Conservation (phyloP, 2,329 filamentous ascomycete species). For the Pleurostoma richardsiae region DNA sequence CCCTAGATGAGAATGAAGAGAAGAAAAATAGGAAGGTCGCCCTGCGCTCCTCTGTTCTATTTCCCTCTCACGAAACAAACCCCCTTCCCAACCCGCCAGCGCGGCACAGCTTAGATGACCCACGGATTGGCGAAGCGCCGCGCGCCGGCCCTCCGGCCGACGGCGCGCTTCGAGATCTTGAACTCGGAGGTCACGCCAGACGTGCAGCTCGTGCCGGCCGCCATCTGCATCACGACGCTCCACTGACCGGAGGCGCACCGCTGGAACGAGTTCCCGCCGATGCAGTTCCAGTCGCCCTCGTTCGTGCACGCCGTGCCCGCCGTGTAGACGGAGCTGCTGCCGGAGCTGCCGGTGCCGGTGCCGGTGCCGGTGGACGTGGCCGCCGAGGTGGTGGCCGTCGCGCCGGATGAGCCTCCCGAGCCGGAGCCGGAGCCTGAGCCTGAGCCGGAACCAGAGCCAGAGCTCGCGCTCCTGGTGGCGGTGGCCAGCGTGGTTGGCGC, state of each 20-base stretch:
- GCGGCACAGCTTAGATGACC: too few relatives aligned
- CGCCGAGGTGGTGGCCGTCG: neutral
- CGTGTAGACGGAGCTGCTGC: constrained; percentile 17
- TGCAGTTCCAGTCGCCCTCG: constrained; percentile 58
- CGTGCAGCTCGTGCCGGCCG: constrained; percentile 46
- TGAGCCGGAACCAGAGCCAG: neutral
- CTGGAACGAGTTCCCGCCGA: constrained; percentile 51
- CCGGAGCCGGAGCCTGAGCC: constrained; percentile 8
- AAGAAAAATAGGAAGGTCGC: too few relatives aligned
- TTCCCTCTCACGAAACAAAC: too few relatives aligned
- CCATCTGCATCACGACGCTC: constrained; percentile 42
- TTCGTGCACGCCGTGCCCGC: constrained; percentile 38
- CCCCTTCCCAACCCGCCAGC: too few relatives aligned
- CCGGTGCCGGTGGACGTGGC: constrained; percentile 2
- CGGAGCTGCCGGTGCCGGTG: constrained; percentile 11
- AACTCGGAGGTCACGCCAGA: neutral
- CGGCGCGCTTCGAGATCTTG: neutral
- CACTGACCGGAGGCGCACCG: constrained; percentile 56
- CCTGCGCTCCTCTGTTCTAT: too few relatives aligned
- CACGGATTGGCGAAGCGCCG: too few relatives aligned
- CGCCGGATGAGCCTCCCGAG: constrained; percentile 5
- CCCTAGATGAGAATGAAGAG: too few relatives aligned
- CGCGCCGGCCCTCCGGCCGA: too few relatives aligned
- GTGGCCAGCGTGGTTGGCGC: constrained; percentile 16
- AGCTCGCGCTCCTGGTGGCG: constrained; percentile 15